Evolutionary conservation across 805 yeast species (phyloP).

Genomic region (Phaffomyces thermotolerans): DNA sequence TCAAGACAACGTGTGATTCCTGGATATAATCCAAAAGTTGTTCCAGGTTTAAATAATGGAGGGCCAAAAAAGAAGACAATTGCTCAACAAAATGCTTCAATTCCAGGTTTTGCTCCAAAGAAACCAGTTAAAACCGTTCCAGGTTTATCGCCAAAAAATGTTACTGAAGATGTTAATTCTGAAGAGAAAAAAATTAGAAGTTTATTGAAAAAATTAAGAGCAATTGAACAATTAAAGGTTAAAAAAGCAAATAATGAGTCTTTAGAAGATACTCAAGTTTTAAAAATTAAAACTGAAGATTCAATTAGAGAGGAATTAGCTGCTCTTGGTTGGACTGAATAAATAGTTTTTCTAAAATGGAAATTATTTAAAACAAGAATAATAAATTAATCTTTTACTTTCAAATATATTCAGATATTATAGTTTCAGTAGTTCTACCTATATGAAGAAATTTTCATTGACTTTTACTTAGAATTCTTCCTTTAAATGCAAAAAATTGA

Average conservation of each 20-base stretch:
- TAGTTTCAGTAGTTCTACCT: too few species aligned
- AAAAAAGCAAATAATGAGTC: slow-evolving; percentile 79
- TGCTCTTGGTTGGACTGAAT: slow-evolving; percentile 64
- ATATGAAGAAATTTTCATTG: too few species aligned
- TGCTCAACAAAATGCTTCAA: slow-evolving; percentile 28
- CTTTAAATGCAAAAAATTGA: too few species aligned
- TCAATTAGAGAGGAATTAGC: slow-evolving; percentile 70
- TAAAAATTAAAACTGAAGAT: slow-evolving; percentile 82
- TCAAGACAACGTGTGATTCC: slow-evolving; percentile 44
- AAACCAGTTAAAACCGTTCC: slow-evolving; percentile 27
- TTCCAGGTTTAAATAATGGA: slow-evolving; percentile 68
- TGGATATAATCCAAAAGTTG: slow-evolving; percentile 60
- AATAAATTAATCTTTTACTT: too few species aligned
- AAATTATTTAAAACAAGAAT: too few species aligned
- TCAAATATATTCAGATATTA: too few species aligned
- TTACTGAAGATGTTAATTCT: slow-evolving; percentile 31
- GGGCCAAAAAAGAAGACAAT: slow-evolving; percentile 33
- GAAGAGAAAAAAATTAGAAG: slow-evolving; percentile 93
- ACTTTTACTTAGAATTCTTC: too few species aligned
- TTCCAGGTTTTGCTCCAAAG: slow-evolving; percentile 49
- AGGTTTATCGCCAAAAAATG: slow-evolving; percentile 43
- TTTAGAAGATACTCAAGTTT: slow-evolving; percentile 86
- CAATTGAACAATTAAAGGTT: slow-evolving; percentile 85
- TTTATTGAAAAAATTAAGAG: slow-evolving; percentile 85
- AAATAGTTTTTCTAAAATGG: neutral